phyloP scores from a whole-genome alignment of 2,329 filamentous ascomycete species.

The Zasmidium angulare region DNA sequence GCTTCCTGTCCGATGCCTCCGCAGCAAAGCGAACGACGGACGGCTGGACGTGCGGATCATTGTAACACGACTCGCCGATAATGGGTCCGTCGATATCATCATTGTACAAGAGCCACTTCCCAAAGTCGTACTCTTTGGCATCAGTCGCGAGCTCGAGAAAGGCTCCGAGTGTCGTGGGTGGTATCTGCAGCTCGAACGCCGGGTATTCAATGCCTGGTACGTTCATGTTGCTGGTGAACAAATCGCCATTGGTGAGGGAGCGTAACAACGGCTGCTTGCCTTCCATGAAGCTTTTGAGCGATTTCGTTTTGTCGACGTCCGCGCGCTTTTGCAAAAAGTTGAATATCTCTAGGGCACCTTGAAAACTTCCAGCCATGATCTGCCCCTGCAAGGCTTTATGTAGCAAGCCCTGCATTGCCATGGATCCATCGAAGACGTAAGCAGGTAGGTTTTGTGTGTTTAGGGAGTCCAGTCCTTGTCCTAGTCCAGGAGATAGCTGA shows the following conservation, averaged over 20 bases:
- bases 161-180: slow-evolving; percentile 48
- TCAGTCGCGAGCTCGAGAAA: slow-evolving; percentile 53
- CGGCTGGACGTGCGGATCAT: slow-evolving; percentile 49
- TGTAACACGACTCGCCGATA: slow-evolving; percentile 48
- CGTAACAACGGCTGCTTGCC: slow-evolving; percentile 11
- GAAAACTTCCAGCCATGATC: slow-evolving; percentile 39
- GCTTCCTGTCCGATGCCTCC: slow-evolving; percentile 45
- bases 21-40: slow-evolving; percentile 57
- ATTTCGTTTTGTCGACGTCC: slow-evolving; percentile 45
- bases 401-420: slow-evolving; percentile 42
- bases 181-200: slow-evolving; percentile 47
- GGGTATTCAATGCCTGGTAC: slow-evolving; percentile 44
- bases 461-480: slow-evolving; percentile 38
- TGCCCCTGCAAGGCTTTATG: slow-evolving; percentile 44
- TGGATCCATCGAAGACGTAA: slow-evolving; percentile 48
- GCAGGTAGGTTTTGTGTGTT: slow-evolving; percentile 36
- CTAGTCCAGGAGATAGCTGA: slow-evolving; percentile 41
- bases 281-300: slow-evolving; percentile 44
- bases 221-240: slow-evolving; percentile 34
- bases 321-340: slow-evolving; percentile 41
- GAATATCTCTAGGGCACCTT: slow-evolving; percentile 40
- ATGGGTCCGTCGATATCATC: slow-evolving; percentile 56
- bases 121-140: slow-evolving; percentile 49
- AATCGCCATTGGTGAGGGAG: slow-evolving; percentile 24
- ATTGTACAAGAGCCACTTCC: slow-evolving; percentile 54